Base-by-base conservation (phyloP, 192 early-diverging fungal genomes). In the Haplosporangium gracile region DNA sequence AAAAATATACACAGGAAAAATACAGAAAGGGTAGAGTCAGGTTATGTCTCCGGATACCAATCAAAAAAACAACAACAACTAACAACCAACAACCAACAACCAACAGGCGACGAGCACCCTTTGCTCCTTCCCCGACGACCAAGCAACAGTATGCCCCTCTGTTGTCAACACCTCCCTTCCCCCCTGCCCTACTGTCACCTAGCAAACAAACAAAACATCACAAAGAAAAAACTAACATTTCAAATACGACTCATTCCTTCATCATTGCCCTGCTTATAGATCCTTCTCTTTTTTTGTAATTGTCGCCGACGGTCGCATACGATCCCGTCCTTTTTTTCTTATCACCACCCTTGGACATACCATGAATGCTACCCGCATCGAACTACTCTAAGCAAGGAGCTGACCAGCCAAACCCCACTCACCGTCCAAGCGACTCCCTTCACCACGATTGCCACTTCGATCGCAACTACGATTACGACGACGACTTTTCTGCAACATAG, bases 351-450 rank as follows among this genome's bases (percentile, higher is more conserved):
- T 65, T 63, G 29, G 60, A 65, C 60, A 16, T 75, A 75, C 65
- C 45, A 81, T 81, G 80, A 81, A 81, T 70, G 68, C 80, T 32
- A 55, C 39, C 73, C 80, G 74, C 73, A 75, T 74, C 51, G 42
- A 40, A 36, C 29, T 65, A 81, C 73, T 70, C 26, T 81, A 81
- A 81, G 49, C 43, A 80, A 80, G 74, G 80, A 81, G 73, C 68
- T 70, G 38, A 69, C 51, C 53, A 75, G 63, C 75, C 80, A 32
- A 79, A 32, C 70, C 40, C 34, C 49, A 57, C 26, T 9, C 49
- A 68, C 49, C 68, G 68, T 49, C 68, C 68, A 32, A 76, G 34
- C 49, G 26, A 40, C 36, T 57, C n/a, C 22, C 51, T 76, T 24
- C 9, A 45, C n/a, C 49, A 51, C 45, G 38, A 43, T 22, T 72